phyloP scores from a whole-genome alignment of 305 asterid genomes.

The Fraxinus paxiana region DNA sequence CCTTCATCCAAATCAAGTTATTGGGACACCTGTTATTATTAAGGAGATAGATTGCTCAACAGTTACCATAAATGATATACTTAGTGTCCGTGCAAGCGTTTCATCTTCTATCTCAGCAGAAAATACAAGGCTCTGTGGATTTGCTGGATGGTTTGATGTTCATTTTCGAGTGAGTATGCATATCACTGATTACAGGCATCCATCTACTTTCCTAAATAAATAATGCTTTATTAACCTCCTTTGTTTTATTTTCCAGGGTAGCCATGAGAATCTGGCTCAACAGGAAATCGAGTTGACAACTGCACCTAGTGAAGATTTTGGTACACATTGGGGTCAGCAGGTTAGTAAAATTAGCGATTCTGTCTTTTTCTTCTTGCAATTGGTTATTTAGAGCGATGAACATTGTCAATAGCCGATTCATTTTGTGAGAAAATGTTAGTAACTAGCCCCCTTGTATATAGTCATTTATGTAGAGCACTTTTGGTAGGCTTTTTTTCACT shows the following conservation, averaged over 20 bases:
- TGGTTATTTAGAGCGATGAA: not conserved
- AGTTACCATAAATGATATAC: conserved; percentile 55
- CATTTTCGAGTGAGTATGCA: conserved; percentile 76
- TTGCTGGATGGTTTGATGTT: conserved; percentile 98
- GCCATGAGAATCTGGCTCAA: conserved; percentile 59
- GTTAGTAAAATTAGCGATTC: conserved; percentile 33
- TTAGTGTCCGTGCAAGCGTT: conserved; percentile 45
- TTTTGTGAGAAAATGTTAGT: not conserved
- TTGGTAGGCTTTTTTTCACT: not conserved
- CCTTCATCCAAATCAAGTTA: conserved; percentile 84
- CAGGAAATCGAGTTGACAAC: conserved; percentile 75
- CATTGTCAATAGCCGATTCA: not conserved
- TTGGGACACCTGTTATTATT: conserved; percentile 65
- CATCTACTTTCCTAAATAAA: not conserved
- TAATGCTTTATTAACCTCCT: conserved; percentile 10
- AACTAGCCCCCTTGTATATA: not conserved
- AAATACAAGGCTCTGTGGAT: conserved; percentile 59
- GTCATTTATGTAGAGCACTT: not conserved
- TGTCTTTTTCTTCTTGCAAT: not conserved
- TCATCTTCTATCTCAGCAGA: conserved; percentile 68
- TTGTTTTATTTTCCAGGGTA: conserved; percentile 50
- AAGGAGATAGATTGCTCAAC: conserved; percentile 85
- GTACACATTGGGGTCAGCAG: conserved; percentile 99
- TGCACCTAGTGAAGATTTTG: conserved; percentile 62
- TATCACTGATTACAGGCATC: conserved; percentile 1